These are phyloP conservation scores for Dalechampia spathulata DNA, from an alignment of 441 rosid genomes.

Conservation along the genomic window DNA sequence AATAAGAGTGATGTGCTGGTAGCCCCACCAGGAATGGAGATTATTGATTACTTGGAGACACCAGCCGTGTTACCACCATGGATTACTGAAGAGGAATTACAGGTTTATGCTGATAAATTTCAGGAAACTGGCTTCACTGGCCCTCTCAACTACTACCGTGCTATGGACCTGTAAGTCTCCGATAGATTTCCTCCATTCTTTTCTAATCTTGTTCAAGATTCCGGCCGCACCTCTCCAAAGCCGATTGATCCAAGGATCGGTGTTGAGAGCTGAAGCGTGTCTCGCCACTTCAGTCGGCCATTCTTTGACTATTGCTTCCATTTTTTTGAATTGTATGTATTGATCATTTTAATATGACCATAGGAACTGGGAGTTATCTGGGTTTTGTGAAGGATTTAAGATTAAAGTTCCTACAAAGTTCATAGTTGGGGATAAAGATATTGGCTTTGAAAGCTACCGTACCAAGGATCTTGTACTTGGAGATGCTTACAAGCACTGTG, in stretches of 20 bases:
- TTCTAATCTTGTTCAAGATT: not conserved
- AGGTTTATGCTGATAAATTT: slow-evolving; percentile 59
- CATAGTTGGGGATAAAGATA: slow-evolving; percentile 33
- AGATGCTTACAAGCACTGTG: slow-evolving; percentile 24
- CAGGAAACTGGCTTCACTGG: slow-evolving; percentile 65
- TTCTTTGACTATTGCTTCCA: no score
- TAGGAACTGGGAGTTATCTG: slow-evolving; percentile 44
- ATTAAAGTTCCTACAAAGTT: slow-evolving; percentile 35
- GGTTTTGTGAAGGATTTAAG: slow-evolving; percentile 37
- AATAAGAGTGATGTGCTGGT: slow-evolving; percentile 38
- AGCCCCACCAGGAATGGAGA: slow-evolving; percentile 60
- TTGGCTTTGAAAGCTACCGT: slow-evolving; percentile 24
- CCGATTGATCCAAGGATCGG: no score
- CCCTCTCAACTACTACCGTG: slow-evolving; percentile 58
- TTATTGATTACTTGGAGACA: slow-evolving; percentile 50
- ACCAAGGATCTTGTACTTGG: slow-evolving; percentile 29
- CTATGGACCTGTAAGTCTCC: slow-evolving; percentile 46
- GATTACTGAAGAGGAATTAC: slow-evolving; percentile 67
- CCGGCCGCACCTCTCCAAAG: no score
- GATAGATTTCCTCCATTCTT: not conserved
- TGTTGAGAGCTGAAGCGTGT: no score
- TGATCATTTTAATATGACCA: not conserved
- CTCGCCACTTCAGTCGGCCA: no score
- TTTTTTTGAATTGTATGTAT: no score
- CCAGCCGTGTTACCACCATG: slow-evolving; percentile 47